These are phyloP conservation scores for Chrysanthemum lavandulifolium DNA, from an alignment of 129 eudicot species.

Conservation along the genomic window DNA sequence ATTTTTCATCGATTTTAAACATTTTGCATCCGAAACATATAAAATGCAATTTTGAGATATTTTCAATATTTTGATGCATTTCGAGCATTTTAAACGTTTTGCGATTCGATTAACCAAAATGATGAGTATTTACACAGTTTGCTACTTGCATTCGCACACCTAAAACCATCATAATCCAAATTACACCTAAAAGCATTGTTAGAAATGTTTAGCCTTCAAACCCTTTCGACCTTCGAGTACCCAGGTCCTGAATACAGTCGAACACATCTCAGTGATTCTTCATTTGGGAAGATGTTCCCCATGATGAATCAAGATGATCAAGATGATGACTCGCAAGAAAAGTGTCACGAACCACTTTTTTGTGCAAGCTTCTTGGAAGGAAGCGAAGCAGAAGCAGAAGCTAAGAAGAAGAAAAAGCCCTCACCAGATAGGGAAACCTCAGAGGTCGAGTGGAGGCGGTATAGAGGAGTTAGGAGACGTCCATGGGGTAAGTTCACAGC, in stretches of 20 bases:
- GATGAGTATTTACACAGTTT: no score
- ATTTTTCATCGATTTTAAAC: no score
- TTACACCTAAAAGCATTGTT: neutral
- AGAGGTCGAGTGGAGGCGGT: slow-evolving; percentile 37
- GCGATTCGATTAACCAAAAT: no score
- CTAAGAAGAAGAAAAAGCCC: slow-evolving; percentile 17
- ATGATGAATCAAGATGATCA: slow-evolving; percentile 5
- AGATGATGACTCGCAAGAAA: slow-evolving; percentile 5
- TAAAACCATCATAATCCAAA: slow-evolving; percentile 5
- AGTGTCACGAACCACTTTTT: neutral
- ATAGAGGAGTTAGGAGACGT: slow-evolving; percentile 37
- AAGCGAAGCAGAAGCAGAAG: slow-evolving; percentile 9
- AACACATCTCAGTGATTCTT: slow-evolving; percentile 1
- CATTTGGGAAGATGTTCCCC: slow-evolving; percentile 8
- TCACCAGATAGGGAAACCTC: slow-evolving; percentile 1
- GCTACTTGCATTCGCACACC: neutral
- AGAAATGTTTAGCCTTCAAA: slow-evolving; percentile 23
- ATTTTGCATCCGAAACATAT: no score
- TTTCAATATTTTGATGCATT: no score
- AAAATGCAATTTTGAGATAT: no score
- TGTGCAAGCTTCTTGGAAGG: slow-evolving; percentile 16
- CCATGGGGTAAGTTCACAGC: slow-evolving; percentile 48
- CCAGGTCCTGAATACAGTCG: slow-evolving; percentile 14
- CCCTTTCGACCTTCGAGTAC: slow-evolving; percentile 14
- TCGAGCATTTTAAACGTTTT: no score